These are phyloP conservation scores for Pyrenochaeta sp. DNA, from an alignment of 2,329 filamentous ascomycete genomes.

Conservation along the genomic window DNA sequence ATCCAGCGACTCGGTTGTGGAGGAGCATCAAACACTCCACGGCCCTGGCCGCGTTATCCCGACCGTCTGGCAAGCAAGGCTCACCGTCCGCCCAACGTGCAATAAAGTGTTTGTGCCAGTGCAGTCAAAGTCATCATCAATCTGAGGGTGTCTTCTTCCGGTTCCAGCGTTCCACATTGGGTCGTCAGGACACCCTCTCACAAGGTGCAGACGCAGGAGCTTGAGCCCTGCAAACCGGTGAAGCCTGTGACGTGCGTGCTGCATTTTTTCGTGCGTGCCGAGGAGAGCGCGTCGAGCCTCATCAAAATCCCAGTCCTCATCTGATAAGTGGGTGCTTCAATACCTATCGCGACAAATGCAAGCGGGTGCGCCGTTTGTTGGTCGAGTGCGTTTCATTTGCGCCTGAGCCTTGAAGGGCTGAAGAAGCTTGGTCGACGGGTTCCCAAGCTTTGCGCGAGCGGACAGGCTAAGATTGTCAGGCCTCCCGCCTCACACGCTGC, in stretches of 20 bases:
- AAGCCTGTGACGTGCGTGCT: slow-evolving; percentile 20
- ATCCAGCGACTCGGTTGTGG: slow-evolving; percentile 20
- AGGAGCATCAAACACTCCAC: slow-evolving; percentile 20
- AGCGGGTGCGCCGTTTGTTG: slow-evolving; percentile 10
- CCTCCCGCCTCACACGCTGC: slow-evolving; percentile 34
- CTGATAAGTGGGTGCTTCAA: slow-evolving; percentile 5
- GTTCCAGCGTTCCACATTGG: slow-evolving; percentile 14
- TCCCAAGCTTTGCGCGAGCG: slow-evolving; percentile 35
- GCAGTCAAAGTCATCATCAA: slow-evolving; percentile 19
- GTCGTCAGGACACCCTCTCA: slow-evolving; percentile 1
- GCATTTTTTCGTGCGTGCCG: slow-evolving; percentile 14
- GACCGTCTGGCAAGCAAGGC: slow-evolving; percentile 23
- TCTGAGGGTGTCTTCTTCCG: slow-evolving; percentile 29
- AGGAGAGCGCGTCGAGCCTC: slow-evolving; percentile 17
- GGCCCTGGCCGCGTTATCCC: slow-evolving; percentile 25
- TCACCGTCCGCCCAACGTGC: slow-evolving; percentile 25
- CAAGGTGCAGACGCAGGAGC: slow-evolving; percentile 17
- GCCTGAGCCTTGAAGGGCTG: slow-evolving; percentile 21
- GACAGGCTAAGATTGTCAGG: slow-evolving; percentile 30
- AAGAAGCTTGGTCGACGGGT: slow-evolving; percentile 40
- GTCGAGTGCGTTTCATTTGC: slow-evolving; percentile 18
- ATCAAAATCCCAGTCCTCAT: slow-evolving; percentile 10
- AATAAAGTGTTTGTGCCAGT: slow-evolving; percentile 17
- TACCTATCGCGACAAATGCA: slow-evolving; percentile 7
- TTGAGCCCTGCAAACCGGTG: slow-evolving; percentile 19